A percentile compares a stretch with the other conserved stretches of the same genome.
Evolutionary conservation across 2,329 filamentous ascomycete species (phyloP).

Genomic region (Allantophomopsis lycopodina): DNA sequence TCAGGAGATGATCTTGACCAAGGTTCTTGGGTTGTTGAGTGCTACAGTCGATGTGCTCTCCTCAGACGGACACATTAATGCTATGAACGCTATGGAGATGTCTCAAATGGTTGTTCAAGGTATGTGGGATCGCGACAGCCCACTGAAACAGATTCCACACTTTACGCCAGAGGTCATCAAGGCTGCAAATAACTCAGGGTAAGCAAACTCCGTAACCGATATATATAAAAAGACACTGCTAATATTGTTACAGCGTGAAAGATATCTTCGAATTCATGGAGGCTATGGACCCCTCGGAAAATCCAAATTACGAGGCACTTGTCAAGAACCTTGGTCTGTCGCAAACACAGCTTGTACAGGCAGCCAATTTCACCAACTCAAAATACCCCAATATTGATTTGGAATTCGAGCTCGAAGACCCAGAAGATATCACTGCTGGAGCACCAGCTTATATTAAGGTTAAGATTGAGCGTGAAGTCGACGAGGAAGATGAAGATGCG

Average conservation of each 20-base stretch:
- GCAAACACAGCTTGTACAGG: slow-evolving; percentile 71
- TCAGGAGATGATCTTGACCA: slow-evolving; percentile 75
- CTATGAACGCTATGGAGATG: slow-evolving; percentile 98
- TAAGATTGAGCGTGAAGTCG: slow-evolving; percentile 70
- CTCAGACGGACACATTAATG: slow-evolving; percentile 90
- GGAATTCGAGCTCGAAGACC: slow-evolving; percentile 74
- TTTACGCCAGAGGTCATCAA: slow-evolving; percentile 76
- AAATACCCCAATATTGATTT: slow-evolving; percentile 94
- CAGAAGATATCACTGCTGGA: slow-evolving; percentile 66
- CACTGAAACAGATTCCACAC: slow-evolving; percentile 94
- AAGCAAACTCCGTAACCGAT: slow-evolving; percentile 22
- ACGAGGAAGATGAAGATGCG: slow-evolving; percentile 51
- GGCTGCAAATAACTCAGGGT: slow-evolving; percentile 66
- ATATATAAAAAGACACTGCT: slow-evolving; percentile 18
- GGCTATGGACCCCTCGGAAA: slow-evolving; percentile 92
- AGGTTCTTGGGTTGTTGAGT: slow-evolving; percentile 76
- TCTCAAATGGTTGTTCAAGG: slow-evolving; percentile 98
- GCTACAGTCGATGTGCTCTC: slow-evolving; percentile 91
- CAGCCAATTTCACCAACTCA: slow-evolving; percentile 89
- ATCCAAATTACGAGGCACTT: slow-evolving; percentile 64
- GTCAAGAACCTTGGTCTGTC: slow-evolving; percentile 67
- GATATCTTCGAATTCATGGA: slow-evolving; percentile 99
- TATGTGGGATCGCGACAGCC: slow-evolving; percentile 97
- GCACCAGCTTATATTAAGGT: slow-evolving; percentile 73
- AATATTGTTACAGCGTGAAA: slow-evolving; percentile 47